Evolutionary conservation across 306 rosid species (phyloP).

Genomic region (Carpinus fangiana): DNA sequence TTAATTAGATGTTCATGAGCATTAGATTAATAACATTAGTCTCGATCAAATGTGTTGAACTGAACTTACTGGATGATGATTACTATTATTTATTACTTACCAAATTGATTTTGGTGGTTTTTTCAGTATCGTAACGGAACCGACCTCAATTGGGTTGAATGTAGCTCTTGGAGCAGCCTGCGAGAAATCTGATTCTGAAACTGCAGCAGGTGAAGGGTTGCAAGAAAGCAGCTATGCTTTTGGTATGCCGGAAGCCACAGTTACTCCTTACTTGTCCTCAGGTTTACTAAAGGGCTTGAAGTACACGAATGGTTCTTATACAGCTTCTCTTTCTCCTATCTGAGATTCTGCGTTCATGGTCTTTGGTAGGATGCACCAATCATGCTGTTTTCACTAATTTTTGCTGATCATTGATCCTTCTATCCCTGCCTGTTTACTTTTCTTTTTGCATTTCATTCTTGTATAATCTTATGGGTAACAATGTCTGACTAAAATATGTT

Average conservation of each 20-base stretch:
- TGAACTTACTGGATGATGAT: not conserved
- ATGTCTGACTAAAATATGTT: not conserved
- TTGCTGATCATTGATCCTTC: constrained; percentile 14
- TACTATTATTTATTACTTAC: not conserved
- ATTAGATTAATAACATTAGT: not conserved
- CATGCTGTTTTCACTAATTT: not conserved
- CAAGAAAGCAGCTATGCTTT: constrained; percentile 36
- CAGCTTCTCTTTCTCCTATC: constrained; percentile 40
- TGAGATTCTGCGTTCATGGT: constrained; percentile 17
- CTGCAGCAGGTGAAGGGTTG: constrained; percentile 31
- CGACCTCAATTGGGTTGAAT: constrained; percentile 66
- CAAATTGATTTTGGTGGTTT: constrained; percentile 1
- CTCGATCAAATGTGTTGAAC: not conserved
- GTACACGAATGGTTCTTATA: constrained; percentile 39
- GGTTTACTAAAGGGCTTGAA: constrained; percentile 48
- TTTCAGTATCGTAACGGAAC: constrained; percentile 67
- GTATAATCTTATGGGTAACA: not conserved
- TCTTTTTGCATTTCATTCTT: constrained; percentile 1
- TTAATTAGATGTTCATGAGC: not conserved
- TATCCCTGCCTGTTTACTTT: not conserved
- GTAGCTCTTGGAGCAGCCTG: constrained; percentile 59
- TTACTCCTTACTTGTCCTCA: constrained; percentile 34
- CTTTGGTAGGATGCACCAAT: constrained; percentile 6
- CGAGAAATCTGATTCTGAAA: constrained; percentile 46
- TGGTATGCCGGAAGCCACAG: constrained; percentile 61